Evolutionary conservation across 257 asterid genomes (phyloP), one percentile per base, ranked within the genome.

Genomic region (Solanum megistacrolobum): DNA sequence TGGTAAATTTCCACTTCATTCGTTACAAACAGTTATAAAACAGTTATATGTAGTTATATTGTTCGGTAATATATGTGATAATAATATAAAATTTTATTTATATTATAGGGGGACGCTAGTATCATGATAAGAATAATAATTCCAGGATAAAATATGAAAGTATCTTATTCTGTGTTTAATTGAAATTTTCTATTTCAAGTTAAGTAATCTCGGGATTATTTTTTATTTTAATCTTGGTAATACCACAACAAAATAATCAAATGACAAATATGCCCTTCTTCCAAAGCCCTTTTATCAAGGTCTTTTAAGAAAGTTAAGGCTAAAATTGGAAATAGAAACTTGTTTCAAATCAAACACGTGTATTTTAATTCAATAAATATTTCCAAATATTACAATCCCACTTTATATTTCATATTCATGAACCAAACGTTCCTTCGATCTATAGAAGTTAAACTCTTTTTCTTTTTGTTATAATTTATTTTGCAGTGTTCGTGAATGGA

Each of bases 401-500:
- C 43, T 18, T 72, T 34, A 72, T 72, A 31, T 69, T 31, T 71
- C 25, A 31, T 71, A 3, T 71, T 11, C 12, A 7, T 4, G 39
- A 71, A 31, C 13, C 39, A 73, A 32, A 71, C 1, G 13, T 32
- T 5, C 8, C 4, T 4, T 23, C 10, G 25, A 7, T 36, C 1
- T 38, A 39, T n/a, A 76, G 3, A n/a, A 39, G 35, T 43, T 41
- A 78, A 79, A 79, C 36, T 43, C 13, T 43, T 39, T 66, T 25
- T 25, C 3, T 25, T 11, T 11, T 29, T 29, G 12, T 36, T 75
- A 29, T 21, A 36, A 2, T 38, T 75, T 75, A 39, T 78, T 46
- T 85, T 85, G 81, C 87, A 85, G 87, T 85, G 3, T 66, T 85
- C 7, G 78, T 85, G 41, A 85, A 85, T 85, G 87, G 87, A 29